Percentiles rank a stretch among this genome's conserved stretches.
These are phyloP conservation scores for Agaricus blazei DNA, from an alignment of 768 basidiomycete genomes.

Conservation along the genomic window DNA sequence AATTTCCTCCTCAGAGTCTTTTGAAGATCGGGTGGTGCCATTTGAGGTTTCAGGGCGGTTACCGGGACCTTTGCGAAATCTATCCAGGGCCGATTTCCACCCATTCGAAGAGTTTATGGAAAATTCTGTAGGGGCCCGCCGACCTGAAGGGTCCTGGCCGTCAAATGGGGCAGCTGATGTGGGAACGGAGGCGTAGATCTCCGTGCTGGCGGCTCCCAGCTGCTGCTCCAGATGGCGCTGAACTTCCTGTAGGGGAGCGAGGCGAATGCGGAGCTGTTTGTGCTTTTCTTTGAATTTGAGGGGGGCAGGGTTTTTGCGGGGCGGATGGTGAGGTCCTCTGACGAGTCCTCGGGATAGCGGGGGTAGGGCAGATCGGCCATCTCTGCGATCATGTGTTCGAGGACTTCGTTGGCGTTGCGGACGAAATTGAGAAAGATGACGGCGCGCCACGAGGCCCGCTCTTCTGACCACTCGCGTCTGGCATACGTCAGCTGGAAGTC, in stretches of 20 bases:
- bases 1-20: slow-evolving; percentile 48
- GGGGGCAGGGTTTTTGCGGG: slow-evolving; percentile 31
- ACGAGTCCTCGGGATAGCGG: slow-evolving; percentile 26
- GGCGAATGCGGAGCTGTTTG: slow-evolving; percentile 49
- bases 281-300: slow-evolving; percentile 60
- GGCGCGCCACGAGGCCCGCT: slow-evolving; percentile 65
- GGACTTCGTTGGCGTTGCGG: slow-evolving; percentile 61
- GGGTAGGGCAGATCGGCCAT: slow-evolving; percentile 40
- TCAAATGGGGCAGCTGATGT: slow-evolving; percentile 40
- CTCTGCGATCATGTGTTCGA: slow-evolving; percentile 53
- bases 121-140: slow-evolving; percentile 42
- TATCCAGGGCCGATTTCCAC: slow-evolving; percentile 61
- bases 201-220: slow-evolving; percentile 54
- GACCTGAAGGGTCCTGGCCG: slow-evolving; percentile 13
- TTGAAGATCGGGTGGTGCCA: slow-evolving; percentile 21
- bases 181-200: slow-evolving; percentile 36
- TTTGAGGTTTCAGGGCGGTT: slow-evolving; percentile 4
- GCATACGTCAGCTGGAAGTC: slow-evolving; percentile 78
- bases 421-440: slow-evolving; percentile 80
- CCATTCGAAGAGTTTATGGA: slow-evolving; percentile 59
- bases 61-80: slow-evolving; percentile 31
- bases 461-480: slow-evolving; percentile 61
- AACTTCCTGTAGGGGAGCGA: slow-evolving; percentile 52
- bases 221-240: slow-evolving; percentile 55
- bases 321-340: slow-evolving; percentile 32